phyloP scores from a whole-genome alignment of 306 rosid species.

The Cucumis melo region DNA sequence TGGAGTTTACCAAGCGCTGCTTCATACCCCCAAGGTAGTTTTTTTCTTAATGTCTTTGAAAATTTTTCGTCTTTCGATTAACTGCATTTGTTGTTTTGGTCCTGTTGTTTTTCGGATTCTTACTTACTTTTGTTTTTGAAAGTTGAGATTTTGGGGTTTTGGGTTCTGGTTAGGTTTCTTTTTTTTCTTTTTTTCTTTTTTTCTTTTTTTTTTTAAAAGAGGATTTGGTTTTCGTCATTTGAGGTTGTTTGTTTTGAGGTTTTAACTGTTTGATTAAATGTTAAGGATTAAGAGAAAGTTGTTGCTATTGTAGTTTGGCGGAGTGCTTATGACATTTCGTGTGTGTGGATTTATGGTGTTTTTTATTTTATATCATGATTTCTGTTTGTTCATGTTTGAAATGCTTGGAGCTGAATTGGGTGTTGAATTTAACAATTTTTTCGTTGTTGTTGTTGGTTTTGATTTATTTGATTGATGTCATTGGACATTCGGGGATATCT shows the following conservation, averaged over 20 bases:
- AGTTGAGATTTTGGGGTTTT: too few species aligned
- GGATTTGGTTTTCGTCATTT: neutral
- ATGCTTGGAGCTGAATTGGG: neutral
- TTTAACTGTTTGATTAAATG: conserved; percentile 1
- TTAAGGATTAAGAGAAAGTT: neutral
- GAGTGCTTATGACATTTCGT: neutral
- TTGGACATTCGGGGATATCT: neutral
- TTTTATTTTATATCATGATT: neutral
- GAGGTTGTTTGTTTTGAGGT: neutral
- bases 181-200: too few species aligned
- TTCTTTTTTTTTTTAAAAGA: too few species aligned
- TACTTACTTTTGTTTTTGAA: too few species aligned
- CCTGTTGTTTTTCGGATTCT: neutral
- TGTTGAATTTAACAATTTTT: neutral
- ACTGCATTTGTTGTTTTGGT: neutral
- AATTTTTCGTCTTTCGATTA: neutral
- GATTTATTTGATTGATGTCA: neutral
- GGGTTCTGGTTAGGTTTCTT: neutral
- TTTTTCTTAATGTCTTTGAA: neutral
- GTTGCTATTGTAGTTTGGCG: neutral
- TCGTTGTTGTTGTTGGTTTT: neutral
- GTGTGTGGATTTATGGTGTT: neutral
- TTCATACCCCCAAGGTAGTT: neutral
- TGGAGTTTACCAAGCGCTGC: neutral
- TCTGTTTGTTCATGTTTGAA: neutral